Base-by-base conservation (phyloP, 352 stramenopile genomes). In the Phytophthora chlamydospora region DNA sequence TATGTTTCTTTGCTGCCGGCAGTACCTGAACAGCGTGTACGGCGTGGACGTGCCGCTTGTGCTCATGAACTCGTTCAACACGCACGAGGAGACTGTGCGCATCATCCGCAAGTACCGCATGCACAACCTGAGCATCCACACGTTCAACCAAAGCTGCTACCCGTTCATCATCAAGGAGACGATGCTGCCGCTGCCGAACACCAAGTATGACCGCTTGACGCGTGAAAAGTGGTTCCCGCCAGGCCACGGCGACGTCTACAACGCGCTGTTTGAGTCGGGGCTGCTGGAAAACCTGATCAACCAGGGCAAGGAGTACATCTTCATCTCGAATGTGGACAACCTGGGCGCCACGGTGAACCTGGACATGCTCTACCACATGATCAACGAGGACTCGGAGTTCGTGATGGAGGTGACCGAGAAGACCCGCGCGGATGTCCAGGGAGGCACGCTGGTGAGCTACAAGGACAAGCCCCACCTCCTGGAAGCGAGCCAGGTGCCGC, bases 41-140 rank as follows among this genome's bases (percentile, higher is more conserved):
- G 89, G 89, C 31, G 90, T 97, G 35, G 93, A 99, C 61, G 97
- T 99, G 40, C 98, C 97, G 34, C 97, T 99, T 55, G 98, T 99
- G 83, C 87, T 99, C 35, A 99, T 99, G 98, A 99, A 99, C 82
- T 99, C 94, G 65, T 99, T 99, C 80, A 98, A 97, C 68, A 99
- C 98, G 27, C 96, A 97, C 70, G 96, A 98, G 60, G 98, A 99
- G 80, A 99, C 97, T 27, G 83, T 99, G 56, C 90, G 89, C 53
- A 99, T 99, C 71, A 88, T 98, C 50, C 83, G 89, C 48, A 99
- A 99, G 76, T 99, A 99, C 72, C 97, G 96, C 50, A 93, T 93
- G 76, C 86, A 98, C 80, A 97, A 98, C 74, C 62, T 98, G 45
- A 97, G 87, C 66, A 98, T 98, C 58, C 89, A 97, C 70, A 98